Evolutionary conservation across 345 rosid species (phyloP).

Genomic region (Citrus mangshanensis): DNA sequence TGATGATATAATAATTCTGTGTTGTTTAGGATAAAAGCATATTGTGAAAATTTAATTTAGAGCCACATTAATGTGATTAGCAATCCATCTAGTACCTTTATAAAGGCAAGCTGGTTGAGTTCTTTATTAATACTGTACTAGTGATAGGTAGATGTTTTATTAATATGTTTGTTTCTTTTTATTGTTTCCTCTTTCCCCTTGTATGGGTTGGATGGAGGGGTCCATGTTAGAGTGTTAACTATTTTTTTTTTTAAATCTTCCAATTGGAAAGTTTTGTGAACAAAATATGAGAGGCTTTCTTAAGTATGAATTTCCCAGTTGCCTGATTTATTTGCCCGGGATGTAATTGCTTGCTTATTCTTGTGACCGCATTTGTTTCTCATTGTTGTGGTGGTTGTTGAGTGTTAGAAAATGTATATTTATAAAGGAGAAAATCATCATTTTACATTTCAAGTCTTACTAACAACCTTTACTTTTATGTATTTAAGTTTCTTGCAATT

Average conservation of each 20-base stretch:
- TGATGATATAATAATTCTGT: not conserved
- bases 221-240: not conserved
- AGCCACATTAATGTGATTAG: not conserved
- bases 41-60: not conserved
- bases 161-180: too few relatives aligned
- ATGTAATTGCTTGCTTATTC: not conserved
- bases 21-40: not conserved
- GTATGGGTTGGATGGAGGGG: not conserved
- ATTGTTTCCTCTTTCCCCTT: not conserved
- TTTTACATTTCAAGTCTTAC: too few relatives aligned
- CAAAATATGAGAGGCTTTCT: not conserved
- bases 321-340: not conserved
- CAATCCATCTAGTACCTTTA: not conserved
- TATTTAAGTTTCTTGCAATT: too few relatives aligned
- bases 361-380: not conserved
- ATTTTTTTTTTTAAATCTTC: not conserved
- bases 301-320: not conserved
- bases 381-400: not conserved
- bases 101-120: not conserved
- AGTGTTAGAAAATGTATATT: too few relatives aligned
- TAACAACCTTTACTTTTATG: too few relatives aligned
- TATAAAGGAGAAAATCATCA: too few relatives aligned
- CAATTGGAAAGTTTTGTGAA: not conserved
- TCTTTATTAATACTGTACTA: not conserved
- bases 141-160: not conserved